Base-by-base conservation (phyloP, 306 rosid species). In the Vigna unguiculata region DNA sequence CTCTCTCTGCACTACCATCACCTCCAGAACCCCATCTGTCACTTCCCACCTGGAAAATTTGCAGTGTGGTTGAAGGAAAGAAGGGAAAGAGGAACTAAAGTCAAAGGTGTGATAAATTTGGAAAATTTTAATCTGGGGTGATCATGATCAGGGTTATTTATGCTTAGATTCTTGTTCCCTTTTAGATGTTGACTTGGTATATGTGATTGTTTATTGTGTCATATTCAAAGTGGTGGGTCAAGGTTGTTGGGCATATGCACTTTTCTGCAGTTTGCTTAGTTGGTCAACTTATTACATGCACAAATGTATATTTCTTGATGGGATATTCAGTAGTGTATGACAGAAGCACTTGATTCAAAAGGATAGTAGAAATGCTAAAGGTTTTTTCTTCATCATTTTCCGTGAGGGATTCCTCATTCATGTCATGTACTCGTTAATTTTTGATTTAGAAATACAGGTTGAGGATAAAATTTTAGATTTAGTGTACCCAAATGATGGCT, bases 11-110 rank as follows among this genome's bases (percentile, higher is more conserved):
- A 43, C 17, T 43, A 25, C 13, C 58, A 41, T 2, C 28, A 38
- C 6, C 12, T 0, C 19, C 32, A 9, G 47, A n/a, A 47, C 49
- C 45, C 60, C 32, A 54, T 62, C 12, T 41, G 9, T 78, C 28
- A 51, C 43, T n/a, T 15, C 73, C 54, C 52, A 75, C 32, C 79
- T 17, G 79, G 24, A 17, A 19, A 46, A 47, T 20, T 48, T 75
- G 49, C 46, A n/a, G 59, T 54, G 75, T 54, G 75, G 75, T 69
- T 46, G 76, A 46, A 68, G 70, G 32, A 6, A 19, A 34, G 63
- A 77, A 54, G 28, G 43, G 28, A 58, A 3, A 9, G 32, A 66
- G 74, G 36, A 41, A 49, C 11, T 19, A 55, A 43, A 75, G 69
- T 77, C 69, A 67, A 77, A 55, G 60, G 12, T 4, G 24, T 68